Evolutionary conservation across 805 yeast species (phyloP), one percentile per base, ranked within the genome.

Genomic region (Tetrapisispora taiwanensis): DNA sequence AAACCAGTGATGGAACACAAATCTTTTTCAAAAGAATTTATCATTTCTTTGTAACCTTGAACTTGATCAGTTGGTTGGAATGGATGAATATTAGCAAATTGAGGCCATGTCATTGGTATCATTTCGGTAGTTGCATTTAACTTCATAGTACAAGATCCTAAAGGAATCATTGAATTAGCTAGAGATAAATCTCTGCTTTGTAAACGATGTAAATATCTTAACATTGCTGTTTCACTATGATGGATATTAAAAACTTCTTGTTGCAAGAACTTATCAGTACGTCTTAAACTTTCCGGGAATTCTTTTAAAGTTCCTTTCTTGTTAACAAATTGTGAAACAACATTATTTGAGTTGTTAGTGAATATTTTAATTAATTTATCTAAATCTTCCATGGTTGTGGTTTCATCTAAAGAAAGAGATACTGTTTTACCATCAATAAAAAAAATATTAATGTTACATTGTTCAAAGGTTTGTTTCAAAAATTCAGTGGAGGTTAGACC

Each of bases 61-160:
- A 94, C 92, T 70, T 92, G 98, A 52, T 81, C 79, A 22, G 67
- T 62, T 36, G 98, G 98, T 43, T 79, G 95, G 64, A 92, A 92
- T 22, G 98, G 98, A 63, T 92, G 98, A 41, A 92, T 71, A 20
- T 78, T 73, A 35, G 81, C 75, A 64, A 92, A 89, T 52, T 92
- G 95, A 19, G 96, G 96, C 84, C 95, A 88, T 3, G 96, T 81
- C 43, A 92, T 73, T 38, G 97, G 92, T 49, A 78, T 75, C 97
- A 92, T 92, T 61, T 87, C 90, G 8, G 88, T 94, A 1, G 97
- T 90, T 43, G 95, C 83, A 61, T 92, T 92, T 58, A 92, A 74
- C 65, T 92, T 92, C 98, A 92, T 92, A 17, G 98, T 92, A 71
- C 98, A 92, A 7, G 96, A 86, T 22, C 98, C 98, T 50, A 92